phyloP scores from a whole-genome alignment of 1,284 basidiomycete species.

The Cutaneotrichosporon sp. region DNA sequence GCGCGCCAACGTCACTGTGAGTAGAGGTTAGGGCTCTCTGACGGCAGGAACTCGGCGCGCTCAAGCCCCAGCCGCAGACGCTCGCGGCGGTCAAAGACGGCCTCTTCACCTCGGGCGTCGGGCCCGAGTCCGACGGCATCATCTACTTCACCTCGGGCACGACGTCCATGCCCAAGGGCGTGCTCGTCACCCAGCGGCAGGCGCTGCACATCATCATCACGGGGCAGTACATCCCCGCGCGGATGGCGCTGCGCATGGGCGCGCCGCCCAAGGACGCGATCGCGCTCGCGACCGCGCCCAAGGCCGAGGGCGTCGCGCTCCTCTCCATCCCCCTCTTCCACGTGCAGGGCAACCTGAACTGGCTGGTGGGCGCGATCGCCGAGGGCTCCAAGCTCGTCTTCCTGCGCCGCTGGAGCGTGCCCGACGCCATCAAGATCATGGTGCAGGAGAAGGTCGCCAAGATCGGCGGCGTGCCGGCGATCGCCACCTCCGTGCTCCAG shows the following conservation, averaged over 20 bases:
- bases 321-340: slow-evolving; percentile 50
- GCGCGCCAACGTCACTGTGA: neutral
- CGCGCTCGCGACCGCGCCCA: slow-evolving; percentile 17
- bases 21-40: neutral
- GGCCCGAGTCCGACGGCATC: slow-evolving; percentile 45
- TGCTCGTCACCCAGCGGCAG: slow-evolving; percentile 47
- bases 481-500: slow-evolving; percentile 41
- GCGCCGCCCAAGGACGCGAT: slow-evolving; percentile 19
- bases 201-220: slow-evolving; percentile 33
- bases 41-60: slow-evolving; percentile 6
- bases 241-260: slow-evolving; percentile 41
- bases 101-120: slow-evolving; percentile 22
- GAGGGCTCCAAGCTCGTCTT: slow-evolving; percentile 44
- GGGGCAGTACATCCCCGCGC: slow-evolving; percentile 20
- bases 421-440: slow-evolving; percentile 38
- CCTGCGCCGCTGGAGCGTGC: slow-evolving; percentile 39
- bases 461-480: slow-evolving; percentile 48
- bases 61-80: neutral
- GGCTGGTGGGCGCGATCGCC: slow-evolving; percentile 43
- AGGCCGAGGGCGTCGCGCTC: slow-evolving; percentile 18
- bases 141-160: slow-evolving; percentile 48
- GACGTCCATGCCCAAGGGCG: slow-evolving; percentile 45
- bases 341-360: slow-evolving; percentile 47
- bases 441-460: slow-evolving; percentile 37
- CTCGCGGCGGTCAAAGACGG: slow-evolving; percentile 13